Conservation (phyloP, 1,139 yeast genomes). For the Nakaseomyces uthaithaninus region DNA sequence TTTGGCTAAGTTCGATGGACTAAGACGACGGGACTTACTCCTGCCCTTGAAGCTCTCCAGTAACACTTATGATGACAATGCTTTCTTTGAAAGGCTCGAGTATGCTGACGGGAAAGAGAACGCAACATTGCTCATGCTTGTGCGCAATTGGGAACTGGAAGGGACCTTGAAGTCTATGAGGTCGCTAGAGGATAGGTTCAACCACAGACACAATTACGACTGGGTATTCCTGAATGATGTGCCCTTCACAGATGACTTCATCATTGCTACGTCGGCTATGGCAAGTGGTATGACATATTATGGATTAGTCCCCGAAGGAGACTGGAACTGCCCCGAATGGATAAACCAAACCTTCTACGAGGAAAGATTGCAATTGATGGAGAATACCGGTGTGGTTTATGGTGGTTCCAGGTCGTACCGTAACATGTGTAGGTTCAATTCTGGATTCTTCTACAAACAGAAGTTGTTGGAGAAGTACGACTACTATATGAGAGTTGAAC, state of each 20-base stretch:
- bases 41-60: constrained; percentile 14
- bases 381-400: constrained; percentile 40
- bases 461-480: constrained; percentile 62
- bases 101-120: neutral
- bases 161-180: constrained; percentile 55
- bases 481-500: constrained; percentile 94
- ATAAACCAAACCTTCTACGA: constrained; percentile 38
- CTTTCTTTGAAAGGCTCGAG: constrained; percentile 1
- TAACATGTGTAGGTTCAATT: constrained; percentile 88
- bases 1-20: constrained; percentile 12
- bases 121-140: constrained; percentile 60
- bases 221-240: constrained; percentile 66
- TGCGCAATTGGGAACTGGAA: constrained; percentile 55
- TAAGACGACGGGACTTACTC: constrained; percentile 11
- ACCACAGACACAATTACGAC: constrained; percentile 53
- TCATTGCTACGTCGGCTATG: constrained; percentile 34
- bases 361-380: constrained; percentile 36
- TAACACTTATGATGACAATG: constrained; percentile 14
- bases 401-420: constrained; percentile 61
- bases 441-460: constrained; percentile 84
- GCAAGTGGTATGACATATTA: constrained; percentile 44
- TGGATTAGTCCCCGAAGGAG: constrained; percentile 43
- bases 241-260: constrained; percentile 43
- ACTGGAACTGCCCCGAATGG: constrained; percentile 52
- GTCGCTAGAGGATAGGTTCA: constrained; percentile 67